A percentile compares a stretch with the other conserved stretches of the same genome.
Evolutionary conservation across 441 rosid genomes (phyloP).

Genomic region (Mallotus japonicus): DNA sequence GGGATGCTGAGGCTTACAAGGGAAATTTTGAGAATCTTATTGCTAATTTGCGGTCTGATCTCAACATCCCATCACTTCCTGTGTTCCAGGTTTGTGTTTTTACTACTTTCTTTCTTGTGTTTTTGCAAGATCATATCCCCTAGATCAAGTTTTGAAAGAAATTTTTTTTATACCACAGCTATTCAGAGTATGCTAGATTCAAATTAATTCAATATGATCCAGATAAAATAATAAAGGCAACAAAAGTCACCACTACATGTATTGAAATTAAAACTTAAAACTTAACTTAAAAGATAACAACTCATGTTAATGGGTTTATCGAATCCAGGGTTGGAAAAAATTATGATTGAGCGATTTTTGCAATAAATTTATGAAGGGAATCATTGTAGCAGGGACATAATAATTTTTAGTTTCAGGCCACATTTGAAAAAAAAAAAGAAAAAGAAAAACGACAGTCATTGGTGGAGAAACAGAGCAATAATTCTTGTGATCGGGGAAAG

Average conservation of each 20-base stretch:
- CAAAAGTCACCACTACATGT: too few species aligned
- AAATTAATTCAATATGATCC: too few species aligned
- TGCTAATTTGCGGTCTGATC: constrained; percentile 56
- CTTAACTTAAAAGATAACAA: too few species aligned
- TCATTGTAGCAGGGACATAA: not conserved
- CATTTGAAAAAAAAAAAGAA: not conserved
- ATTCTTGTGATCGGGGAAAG: not conserved
- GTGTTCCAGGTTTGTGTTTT: constrained; percentile 56
- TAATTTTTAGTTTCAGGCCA: not conserved
- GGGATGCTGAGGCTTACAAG: constrained; percentile 58
- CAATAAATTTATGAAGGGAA: not conserved
- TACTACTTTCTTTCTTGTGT: not conserved
- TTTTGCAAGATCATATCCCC: not conserved
- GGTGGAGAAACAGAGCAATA: not conserved
- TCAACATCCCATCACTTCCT: constrained; percentile 60
- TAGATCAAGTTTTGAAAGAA: too few species aligned
- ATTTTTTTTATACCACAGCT: too few species aligned
- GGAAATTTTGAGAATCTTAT: constrained; percentile 56
- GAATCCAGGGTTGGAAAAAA: not conserved
- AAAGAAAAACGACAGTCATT: too few species aligned
- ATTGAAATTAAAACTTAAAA: too few species aligned
- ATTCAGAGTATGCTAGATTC: too few species aligned
- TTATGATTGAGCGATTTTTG: not conserved
- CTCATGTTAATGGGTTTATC: too few species aligned
- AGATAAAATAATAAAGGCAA: too few species aligned